phyloP scores from a whole-genome alignment of 1,284 basidiomycete species.

The Puccinia polysora region DNA sequence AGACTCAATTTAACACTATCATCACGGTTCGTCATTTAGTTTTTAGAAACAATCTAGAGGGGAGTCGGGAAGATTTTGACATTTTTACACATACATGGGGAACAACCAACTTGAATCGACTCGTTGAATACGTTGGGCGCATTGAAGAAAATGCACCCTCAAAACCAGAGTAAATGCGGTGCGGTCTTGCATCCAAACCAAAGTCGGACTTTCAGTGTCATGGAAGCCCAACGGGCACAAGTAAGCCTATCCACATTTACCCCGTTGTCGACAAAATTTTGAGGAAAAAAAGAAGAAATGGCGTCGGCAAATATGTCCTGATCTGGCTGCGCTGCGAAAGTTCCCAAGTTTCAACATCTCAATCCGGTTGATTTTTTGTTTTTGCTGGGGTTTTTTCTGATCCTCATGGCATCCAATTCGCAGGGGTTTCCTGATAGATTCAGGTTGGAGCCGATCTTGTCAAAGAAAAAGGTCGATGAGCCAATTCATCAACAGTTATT shows the following conservation, averaged over 20 bases:
- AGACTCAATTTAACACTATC: slow-evolving; percentile 13
- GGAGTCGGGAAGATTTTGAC: not conserved
- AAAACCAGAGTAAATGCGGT: slow-evolving; percentile 21
- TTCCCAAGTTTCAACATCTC: too few relatives aligned
- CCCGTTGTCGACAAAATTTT: too few relatives aligned
- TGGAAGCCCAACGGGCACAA: slow-evolving; percentile 33
- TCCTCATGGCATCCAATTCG: not conserved
- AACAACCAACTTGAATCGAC: too few relatives aligned
- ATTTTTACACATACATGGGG: too few relatives aligned
- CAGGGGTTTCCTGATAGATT: slow-evolving; percentile 34
- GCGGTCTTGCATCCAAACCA: slow-evolving; percentile 29
- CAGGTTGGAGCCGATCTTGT: not conserved
- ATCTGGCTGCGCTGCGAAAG: too few relatives aligned
- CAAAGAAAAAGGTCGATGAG: not conserved
- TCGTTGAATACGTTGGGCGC: not conserved
- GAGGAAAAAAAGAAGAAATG: too few relatives aligned
- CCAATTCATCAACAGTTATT: slow-evolving; percentile 15
- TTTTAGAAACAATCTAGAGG: not conserved
- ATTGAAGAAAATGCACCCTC: slow-evolving; percentile 26
- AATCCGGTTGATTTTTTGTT: too few relatives aligned
- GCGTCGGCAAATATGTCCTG: too few relatives aligned
- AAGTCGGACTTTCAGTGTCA: slow-evolving; percentile 3
- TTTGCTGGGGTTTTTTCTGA: too few relatives aligned
- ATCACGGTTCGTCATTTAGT: slow-evolving; percentile 11
- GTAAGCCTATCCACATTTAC: not conserved